These are phyloP conservation scores for Meripilus lineatus DNA, from an alignment of 1,284 basidiomycete species.

Conservation along the genomic window DNA sequence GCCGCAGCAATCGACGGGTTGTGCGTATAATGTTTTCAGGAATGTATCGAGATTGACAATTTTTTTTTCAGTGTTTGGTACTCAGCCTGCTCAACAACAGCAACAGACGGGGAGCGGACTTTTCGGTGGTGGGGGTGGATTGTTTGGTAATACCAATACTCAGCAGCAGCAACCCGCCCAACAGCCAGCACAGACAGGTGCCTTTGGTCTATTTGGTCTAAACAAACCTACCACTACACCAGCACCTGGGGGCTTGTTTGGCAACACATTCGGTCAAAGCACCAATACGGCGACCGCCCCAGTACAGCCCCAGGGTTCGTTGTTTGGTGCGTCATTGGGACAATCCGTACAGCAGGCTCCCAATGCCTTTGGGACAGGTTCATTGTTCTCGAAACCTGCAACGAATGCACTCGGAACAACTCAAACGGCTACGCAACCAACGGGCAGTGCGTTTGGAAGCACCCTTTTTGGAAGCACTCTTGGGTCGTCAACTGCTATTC, in stretches of 20 bases:
- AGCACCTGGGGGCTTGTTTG: slow-evolving; percentile 29
- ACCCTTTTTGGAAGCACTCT: slow-evolving; percentile 45
- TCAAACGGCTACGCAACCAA: slow-evolving; percentile 30
- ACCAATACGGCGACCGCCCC: slow-evolving; percentile 7
- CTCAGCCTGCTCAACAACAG: slow-evolving; percentile 17
- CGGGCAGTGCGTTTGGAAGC: slow-evolving; percentile 31
- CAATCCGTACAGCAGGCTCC: slow-evolving; percentile 15
- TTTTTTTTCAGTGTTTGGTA: slow-evolving; percentile 18
- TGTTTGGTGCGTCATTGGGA: slow-evolving; percentile 20
- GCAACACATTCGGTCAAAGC: slow-evolving; percentile 22
- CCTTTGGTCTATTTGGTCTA: slow-evolving; percentile 28
- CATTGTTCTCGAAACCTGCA: slow-evolving; percentile 37
- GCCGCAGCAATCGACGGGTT: slow-evolving; percentile 20
- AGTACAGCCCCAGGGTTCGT: slow-evolving; percentile 10
- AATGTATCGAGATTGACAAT: neutral
- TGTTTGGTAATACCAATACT: slow-evolving; percentile 10
- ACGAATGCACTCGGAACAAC: slow-evolving; percentile 26
- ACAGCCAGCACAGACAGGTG: slow-evolving; percentile 13
- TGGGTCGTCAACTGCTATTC: slow-evolving; percentile 26
- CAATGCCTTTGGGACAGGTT: slow-evolving; percentile 24
- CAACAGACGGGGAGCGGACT: slow-evolving; percentile 12
- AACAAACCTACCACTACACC: slow-evolving; percentile 17
- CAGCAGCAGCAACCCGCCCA: slow-evolving; percentile 10
- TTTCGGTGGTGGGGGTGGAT: slow-evolving; percentile 11
- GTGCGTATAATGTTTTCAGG: slow-evolving; percentile 4